phyloP scores from a whole-genome alignment of 106 monocot species.

The Acanthochlamys bracteata region DNA sequence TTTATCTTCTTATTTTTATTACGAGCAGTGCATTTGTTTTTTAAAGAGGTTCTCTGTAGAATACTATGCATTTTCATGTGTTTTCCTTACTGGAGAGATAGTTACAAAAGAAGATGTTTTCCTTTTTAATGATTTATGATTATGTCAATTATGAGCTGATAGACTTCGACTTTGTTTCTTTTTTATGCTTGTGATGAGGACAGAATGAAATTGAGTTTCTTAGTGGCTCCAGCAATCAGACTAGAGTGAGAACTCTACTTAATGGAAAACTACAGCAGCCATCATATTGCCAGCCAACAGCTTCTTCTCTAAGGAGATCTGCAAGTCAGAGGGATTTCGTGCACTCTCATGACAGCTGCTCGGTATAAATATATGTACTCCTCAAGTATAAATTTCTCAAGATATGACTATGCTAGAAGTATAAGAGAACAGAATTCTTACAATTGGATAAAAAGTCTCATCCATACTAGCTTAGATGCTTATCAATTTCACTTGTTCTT shows the following conservation, averaged over 20 bases:
- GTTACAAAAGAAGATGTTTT: too few relatives aligned
- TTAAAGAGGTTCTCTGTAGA: too few relatives aligned
- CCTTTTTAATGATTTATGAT: too few relatives aligned
- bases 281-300: conserved; percentile 20
- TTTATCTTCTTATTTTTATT: too few relatives aligned
- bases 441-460: neutral
- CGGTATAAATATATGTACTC: conserved; percentile 17
- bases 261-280: conserved; percentile 20
- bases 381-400: neutral
- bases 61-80: too few relatives aligned
- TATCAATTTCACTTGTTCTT: neutral
- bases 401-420: neutral
- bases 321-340: conserved; percentile 49
- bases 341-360: conserved; percentile 36
- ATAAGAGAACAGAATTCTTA: neutral
- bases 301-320: conserved; percentile 18
- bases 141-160: conserved; percentile 1
- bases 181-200: neutral
- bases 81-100: too few relatives aligned
- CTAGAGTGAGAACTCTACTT: conserved; percentile 13
- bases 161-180: neutral
- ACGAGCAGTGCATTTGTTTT: too few relatives aligned
- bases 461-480: neutral
- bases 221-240: conserved; percentile 11
- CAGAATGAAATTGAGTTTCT: conserved; percentile 29